A percentile compares a stretch with the other conserved stretches of the same genome.
phyloP scores from a whole-genome alignment of 805 yeast genomes.

The Candida ulmi region DNA sequence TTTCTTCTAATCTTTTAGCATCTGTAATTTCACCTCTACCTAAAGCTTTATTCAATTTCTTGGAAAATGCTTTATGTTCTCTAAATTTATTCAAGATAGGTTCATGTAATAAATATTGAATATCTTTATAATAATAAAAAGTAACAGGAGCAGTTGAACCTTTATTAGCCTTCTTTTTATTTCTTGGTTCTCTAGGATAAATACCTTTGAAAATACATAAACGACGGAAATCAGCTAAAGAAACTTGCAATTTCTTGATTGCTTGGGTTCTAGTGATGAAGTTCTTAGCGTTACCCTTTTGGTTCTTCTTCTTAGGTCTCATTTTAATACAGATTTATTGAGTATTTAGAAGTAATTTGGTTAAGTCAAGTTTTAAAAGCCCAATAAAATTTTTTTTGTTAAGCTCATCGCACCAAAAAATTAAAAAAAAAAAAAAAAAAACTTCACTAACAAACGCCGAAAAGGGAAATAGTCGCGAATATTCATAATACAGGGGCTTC shows the following conservation, averaged over 20 bases:
- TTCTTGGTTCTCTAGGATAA: conserved; percentile 93
- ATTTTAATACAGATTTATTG: neutral
- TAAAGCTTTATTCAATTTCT: conserved; percentile 81
- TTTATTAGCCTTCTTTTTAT: conserved; percentile 93
- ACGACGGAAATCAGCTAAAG: conserved; percentile 94
- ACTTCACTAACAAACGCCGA: neutral
- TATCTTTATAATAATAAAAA: conserved; percentile 89
- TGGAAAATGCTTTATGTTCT: conserved; percentile 92
- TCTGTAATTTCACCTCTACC: conserved; percentile 88
- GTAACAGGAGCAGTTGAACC: conserved; percentile 97
- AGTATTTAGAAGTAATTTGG: no score
- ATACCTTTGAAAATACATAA: conserved; percentile 97
- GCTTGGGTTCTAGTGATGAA: conserved; percentile 95
- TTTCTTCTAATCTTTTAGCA: conserved; percentile 79
- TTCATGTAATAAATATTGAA: conserved; percentile 91
- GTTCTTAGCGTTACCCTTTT: conserved; percentile 85
- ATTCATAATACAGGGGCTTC: no score
- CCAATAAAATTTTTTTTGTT: neutral
- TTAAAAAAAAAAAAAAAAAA: conserved; percentile 1
- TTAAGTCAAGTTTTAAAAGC: no score
- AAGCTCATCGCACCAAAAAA: conserved; percentile 6
- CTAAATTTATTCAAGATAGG: conserved; percentile 88
- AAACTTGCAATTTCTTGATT: conserved; percentile 81
- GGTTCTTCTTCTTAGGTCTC: conserved; percentile 76
- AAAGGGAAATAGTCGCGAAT: neutral